A percentile compares a stretch with the other conserved stretches of the same genome.
These are phyloP conservation scores for Crinitomyces ghanaensis DNA, from an alignment of 805 yeast genomes.

Conservation along the genomic window DNA sequence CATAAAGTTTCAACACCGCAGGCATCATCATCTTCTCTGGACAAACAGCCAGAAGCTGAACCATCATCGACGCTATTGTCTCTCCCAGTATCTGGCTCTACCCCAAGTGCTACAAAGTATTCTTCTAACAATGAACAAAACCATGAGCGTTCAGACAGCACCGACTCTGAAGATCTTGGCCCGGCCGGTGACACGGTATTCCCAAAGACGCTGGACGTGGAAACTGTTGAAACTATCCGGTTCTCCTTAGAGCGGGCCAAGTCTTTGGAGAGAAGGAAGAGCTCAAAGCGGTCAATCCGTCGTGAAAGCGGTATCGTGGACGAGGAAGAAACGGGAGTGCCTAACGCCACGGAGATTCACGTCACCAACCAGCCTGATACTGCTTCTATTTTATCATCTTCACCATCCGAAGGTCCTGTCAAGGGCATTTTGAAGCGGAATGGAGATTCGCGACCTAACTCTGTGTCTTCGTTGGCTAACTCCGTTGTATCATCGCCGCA, in stretches of 20 bases:
- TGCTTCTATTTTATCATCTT: constrained; percentile 2
- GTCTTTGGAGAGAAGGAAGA: constrained; percentile 25
- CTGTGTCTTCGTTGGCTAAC: too few relatives aligned
- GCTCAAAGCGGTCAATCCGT: constrained; percentile 14
- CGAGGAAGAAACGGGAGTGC: constrained; percentile 19
- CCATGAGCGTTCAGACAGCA: too few relatives aligned
- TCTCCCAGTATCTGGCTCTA: too few relatives aligned
- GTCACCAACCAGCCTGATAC: constrained; percentile 8
- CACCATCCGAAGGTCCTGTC: constrained; percentile 4
- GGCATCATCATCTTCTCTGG: too few relatives aligned
- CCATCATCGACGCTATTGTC: too few relatives aligned
- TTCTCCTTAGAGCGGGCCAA: constrained; percentile 26
- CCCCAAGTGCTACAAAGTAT: too few relatives aligned
- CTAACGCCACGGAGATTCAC: constrained; percentile 23
- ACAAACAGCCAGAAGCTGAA: too few relatives aligned
- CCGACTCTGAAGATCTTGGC: constrained; percentile 15
- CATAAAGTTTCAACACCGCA: too few relatives aligned
- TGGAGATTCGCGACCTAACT: too few relatives aligned
- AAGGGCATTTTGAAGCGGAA: constrained; percentile 15
- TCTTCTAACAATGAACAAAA: too few relatives aligned
- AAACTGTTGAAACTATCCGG: constrained; percentile 24
- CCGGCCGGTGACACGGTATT: constrained; percentile 26
- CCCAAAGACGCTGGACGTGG: constrained; percentile 23
- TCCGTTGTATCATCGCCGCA: constrained; percentile 5
- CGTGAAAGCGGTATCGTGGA: constrained; percentile 4